These are phyloP conservation scores for Cyanidium caldarium DNA, from an alignment of 23 red algal species.

Conservation along the genomic window DNA sequence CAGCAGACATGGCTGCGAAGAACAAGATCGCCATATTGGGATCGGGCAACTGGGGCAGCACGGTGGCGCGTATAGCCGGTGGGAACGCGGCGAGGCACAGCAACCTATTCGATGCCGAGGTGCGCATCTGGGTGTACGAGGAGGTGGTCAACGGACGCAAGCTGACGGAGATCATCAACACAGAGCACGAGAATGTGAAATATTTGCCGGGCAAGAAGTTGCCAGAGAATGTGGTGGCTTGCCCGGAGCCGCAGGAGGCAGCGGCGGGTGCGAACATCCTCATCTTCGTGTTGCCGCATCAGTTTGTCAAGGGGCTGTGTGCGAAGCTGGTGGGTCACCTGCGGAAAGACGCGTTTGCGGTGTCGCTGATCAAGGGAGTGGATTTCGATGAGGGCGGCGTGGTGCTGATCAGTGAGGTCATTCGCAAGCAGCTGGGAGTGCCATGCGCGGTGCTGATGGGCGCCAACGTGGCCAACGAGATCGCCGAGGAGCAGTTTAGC, in stretches of 20 bases:
- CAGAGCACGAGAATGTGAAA: slow-evolving; percentile 62
- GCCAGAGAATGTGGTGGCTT: slow-evolving; percentile 73
- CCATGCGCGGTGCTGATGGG: slow-evolving; percentile 57
- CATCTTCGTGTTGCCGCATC: slow-evolving; percentile 76
- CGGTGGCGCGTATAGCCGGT: slow-evolving; percentile 44
- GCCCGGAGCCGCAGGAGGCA: slow-evolving; percentile 38
- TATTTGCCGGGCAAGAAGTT: slow-evolving; percentile 70
- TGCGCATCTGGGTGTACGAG: slow-evolving; percentile 71
- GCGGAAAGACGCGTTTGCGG: slow-evolving; percentile 18
- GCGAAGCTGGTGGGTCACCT: slow-evolving; percentile 34
- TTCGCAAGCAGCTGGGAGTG: slow-evolving; percentile 48
- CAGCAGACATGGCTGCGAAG: background rate
- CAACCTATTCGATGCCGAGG: slow-evolving; percentile 29
- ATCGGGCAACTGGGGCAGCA: slow-evolving; percentile 71
- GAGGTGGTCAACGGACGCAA: slow-evolving; percentile 55
- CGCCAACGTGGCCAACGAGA: slow-evolving; percentile 91
- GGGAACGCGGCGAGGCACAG: slow-evolving; percentile 25
- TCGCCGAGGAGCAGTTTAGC: slow-evolving; percentile 69
- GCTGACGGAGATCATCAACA: slow-evolving; percentile 77
- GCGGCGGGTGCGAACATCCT: slow-evolving; percentile 38
- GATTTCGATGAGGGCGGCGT: slow-evolving; percentile 53
- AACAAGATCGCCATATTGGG: slow-evolving; percentile 55
- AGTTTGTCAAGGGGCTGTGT: slow-evolving; percentile 55
- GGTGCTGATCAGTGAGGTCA: slow-evolving; percentile 58
- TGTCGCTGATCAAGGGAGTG: slow-evolving; percentile 87